phyloP scores from a whole-genome alignment of 345 rosid genomes.

The Cochlearia excelsa region DNA sequence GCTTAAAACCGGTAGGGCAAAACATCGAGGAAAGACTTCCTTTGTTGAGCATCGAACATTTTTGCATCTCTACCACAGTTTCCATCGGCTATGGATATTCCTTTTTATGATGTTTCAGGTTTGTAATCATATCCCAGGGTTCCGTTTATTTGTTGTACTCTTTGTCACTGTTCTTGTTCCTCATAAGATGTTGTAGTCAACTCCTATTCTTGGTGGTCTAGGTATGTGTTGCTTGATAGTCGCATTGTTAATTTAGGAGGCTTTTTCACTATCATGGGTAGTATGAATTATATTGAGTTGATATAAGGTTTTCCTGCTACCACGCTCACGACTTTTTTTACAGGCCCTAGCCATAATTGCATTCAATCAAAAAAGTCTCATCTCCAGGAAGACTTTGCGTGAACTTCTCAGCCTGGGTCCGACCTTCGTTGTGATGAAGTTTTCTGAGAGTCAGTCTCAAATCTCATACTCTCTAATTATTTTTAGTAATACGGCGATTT shows the following conservation, averaged over 20 bases:
- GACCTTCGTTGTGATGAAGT: conserved; percentile 92
- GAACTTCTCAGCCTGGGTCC: conserved; percentile 93
- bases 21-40: conserved; percentile 82
- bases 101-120: conserved; percentile 99
- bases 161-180: neutral
- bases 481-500: conserved; percentile 1
- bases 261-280: conserved; percentile 6
- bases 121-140: conserved; percentile 21
- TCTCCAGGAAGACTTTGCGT: conserved; percentile 52
- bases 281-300: neutral
- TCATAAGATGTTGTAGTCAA: conserved; percentile 9
- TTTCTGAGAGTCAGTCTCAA: conserved; percentile 63
- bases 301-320: conserved; percentile 15
- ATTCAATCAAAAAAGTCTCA: conserved; percentile 55
- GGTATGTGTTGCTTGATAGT: conserved; percentile 9
- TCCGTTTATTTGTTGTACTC: conserved; percentile 9
- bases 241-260: conserved; percentile 7
- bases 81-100: conserved; percentile 97
- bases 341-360: conserved; percentile 90
- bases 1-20: conserved; percentile 58
- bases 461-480: conserved; percentile 5
- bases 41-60: conserved; percentile 96
- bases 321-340: conserved; percentile 21
- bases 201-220: conserved; percentile 13
- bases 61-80: conserved; percentile 95